Base-by-base conservation (phyloP, 2,329 filamentous ascomycete genomes). In the Ophiostoma angusticollis region DNA sequence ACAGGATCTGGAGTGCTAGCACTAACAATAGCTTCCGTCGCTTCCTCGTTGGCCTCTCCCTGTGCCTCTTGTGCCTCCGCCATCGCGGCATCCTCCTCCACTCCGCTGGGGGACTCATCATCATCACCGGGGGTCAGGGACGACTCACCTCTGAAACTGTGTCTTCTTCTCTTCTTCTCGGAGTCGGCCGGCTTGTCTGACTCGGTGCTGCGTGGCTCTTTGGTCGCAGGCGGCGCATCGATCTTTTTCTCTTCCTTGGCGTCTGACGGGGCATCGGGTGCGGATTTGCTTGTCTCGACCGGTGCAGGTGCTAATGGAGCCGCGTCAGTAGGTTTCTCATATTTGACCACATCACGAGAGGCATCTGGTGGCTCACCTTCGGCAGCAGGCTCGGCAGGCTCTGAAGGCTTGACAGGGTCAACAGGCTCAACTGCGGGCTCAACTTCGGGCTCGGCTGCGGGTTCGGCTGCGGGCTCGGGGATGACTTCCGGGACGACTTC, bases 101-200 rank as follows among this genome's bases (percentile, higher is more conserved):
- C 17, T n/a, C 21, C 24, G 7, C 25, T 25, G 29, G 25, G 34
- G 34, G 34, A 21, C 21, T 36, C 25, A 36, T 13, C 23, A 21
- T 27, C 33, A n/a, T 21, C n/a, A n/a, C n/a, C n/a, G 34, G 34
- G 34, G n/a, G 9, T 29, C 8, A 18, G 34, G 25, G 34, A 28
- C 25, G 22, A 36, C 34, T 36, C 34, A 36, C 34, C 34, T 36
- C 17, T 27, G 24, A 25, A 36, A 36, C 34, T 36, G 24, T 25
- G 34, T 17, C 24, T 17, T 36, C 34, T 36, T 36, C 34, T 36
- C 25, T 25, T 28, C n/a, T n/a, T 36, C 34, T 36, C 25, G 16
- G 18, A 17, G 18, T 36, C 34, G 17, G 16, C 24, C 11, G 24
- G 21, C 25, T 36, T 36, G 12, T 36, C 34, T 23, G 34, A n/a